phyloP scores from a whole-genome alignment of 164 flowering plant species.

The Tetracentron sinense region DNA sequence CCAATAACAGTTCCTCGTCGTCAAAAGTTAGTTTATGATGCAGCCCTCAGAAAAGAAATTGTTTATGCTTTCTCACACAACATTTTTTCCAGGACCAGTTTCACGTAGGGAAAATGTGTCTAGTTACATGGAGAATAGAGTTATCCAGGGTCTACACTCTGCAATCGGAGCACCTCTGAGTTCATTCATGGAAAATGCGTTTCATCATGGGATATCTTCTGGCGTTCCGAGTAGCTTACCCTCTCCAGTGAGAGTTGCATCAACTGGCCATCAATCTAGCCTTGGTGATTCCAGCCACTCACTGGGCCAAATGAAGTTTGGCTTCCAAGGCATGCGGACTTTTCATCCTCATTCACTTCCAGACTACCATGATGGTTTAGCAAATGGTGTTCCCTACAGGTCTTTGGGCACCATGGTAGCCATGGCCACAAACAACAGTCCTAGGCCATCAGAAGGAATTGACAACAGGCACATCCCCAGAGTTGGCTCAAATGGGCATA shows the following conservation, averaged over 20 bases:
- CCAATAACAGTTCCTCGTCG: neutral
- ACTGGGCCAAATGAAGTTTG: constrained; percentile 39
- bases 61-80: constrained; percentile 7
- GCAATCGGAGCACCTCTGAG: constrained; percentile 26
- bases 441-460: constrained; percentile 36
- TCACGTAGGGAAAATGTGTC: constrained; percentile 33
- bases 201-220: constrained; percentile 38
- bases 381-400: constrained; percentile 35
- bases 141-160: constrained; percentile 30
- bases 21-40: neutral
- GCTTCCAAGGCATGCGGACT: constrained; percentile 31
- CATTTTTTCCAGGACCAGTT: constrained; percentile 31
- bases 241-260: constrained; percentile 34
- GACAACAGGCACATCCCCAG: constrained; percentile 39
- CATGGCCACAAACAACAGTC: constrained; percentile 30
- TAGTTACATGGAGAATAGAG: constrained; percentile 38
- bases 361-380: constrained; percentile 49
- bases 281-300: constrained; percentile 35
- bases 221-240: constrained; percentile 51
- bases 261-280: constrained; percentile 36
- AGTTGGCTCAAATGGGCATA: constrained; percentile 38
- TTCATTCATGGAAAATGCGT: constrained; percentile 35
- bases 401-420: constrained; percentile 31
- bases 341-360: constrained; percentile 72
- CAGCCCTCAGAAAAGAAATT: neutral